A percentile compares a stretch with the other conserved stretches of the same genome.
These are phyloP conservation scores for Aspergillus transmontanensis DNA, from an alignment of 2,329 filamentous ascomycete genomes.

Conservation along the genomic window DNA sequence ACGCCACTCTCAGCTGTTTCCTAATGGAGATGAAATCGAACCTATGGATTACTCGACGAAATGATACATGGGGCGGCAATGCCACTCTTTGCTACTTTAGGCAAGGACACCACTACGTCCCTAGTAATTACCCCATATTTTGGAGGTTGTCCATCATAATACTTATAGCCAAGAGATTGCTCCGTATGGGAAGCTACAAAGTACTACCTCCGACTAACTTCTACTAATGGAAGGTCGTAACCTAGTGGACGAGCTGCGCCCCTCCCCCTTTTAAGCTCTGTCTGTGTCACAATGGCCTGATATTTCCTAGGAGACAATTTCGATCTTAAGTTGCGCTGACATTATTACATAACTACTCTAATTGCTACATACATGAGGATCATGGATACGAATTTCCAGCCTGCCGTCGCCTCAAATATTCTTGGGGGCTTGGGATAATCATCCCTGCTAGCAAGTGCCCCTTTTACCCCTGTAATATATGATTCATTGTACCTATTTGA, in stretches of 20 bases:
- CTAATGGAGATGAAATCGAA: background rate
- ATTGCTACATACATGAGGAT: background rate
- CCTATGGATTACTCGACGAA: background rate
- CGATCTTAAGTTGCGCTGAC: background rate
- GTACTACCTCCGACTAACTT: background rate
- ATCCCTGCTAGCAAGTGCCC: constrained; percentile 19
- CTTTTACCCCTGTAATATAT: constrained; percentile 12
- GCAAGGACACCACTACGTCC: background rate
- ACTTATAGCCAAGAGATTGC: background rate
- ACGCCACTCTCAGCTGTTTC: background rate
- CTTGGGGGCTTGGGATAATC: constrained; percentile 9
- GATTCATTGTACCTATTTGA: background rate
- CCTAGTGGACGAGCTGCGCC: background rate
- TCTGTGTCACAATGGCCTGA: constrained; percentile 2
- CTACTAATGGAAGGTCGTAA: background rate
- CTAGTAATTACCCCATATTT: constrained; percentile 1
- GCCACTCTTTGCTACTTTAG: background rate
- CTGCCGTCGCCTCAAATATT: constrained; percentile 9
- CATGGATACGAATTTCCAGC: constrained; percentile 13
- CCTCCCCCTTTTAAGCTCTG: background rate
- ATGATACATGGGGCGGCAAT: background rate
- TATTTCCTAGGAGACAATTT: background rate
- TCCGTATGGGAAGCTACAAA: background rate
- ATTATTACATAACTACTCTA: background rate
- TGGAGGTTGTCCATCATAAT: background rate